Conservation (phyloP, 768 basidiomycete species). For the Cantharellus cinnabarinus region DNA sequence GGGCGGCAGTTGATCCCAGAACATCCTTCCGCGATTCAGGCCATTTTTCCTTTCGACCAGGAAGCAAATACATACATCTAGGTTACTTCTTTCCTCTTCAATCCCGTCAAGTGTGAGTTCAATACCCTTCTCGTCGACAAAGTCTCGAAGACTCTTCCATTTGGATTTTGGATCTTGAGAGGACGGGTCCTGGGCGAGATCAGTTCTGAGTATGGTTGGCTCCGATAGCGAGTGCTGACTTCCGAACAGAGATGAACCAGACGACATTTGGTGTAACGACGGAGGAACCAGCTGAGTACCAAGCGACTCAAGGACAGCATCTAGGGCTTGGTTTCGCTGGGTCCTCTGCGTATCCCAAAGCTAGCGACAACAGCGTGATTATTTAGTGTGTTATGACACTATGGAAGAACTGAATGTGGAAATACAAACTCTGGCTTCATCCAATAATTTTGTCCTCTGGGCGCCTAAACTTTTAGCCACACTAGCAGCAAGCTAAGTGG, state of each 20-base stretch:
- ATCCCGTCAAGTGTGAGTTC: conserved; percentile 57
- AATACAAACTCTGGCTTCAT: conserved; percentile 36
- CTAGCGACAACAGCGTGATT: conserved; percentile 18
- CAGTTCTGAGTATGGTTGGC: neutral
- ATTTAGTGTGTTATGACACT: neutral
- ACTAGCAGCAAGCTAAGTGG: conserved; percentile 38
- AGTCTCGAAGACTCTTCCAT: conserved; percentile 74
- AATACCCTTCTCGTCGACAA: conserved; percentile 65
- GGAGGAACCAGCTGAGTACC: conserved; percentile 56
- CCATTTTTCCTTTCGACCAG: neutral
- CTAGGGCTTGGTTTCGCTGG: conserved; percentile 41
- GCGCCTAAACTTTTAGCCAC: conserved; percentile 59
- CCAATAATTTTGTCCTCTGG: conserved; percentile 39
- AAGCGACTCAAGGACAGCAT: conserved; percentile 49
- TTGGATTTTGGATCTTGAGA: conserved; percentile 12
- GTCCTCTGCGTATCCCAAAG: conserved; percentile 50
- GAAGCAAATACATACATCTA: conserved; percentile 34
- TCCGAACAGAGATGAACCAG: conserved; percentile 61
- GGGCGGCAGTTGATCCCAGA: conserved; percentile 40
- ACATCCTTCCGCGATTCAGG: conserved; percentile 27
- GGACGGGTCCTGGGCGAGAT: neutral
- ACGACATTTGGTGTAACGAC: conserved; percentile 45
- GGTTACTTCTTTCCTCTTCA: conserved; percentile 41
- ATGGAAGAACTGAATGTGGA: neutral
- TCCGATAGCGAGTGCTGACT: conserved; percentile 30